Conservation (phyloP, 306 rosid species). For the Prinsepia uniflora region DNA sequence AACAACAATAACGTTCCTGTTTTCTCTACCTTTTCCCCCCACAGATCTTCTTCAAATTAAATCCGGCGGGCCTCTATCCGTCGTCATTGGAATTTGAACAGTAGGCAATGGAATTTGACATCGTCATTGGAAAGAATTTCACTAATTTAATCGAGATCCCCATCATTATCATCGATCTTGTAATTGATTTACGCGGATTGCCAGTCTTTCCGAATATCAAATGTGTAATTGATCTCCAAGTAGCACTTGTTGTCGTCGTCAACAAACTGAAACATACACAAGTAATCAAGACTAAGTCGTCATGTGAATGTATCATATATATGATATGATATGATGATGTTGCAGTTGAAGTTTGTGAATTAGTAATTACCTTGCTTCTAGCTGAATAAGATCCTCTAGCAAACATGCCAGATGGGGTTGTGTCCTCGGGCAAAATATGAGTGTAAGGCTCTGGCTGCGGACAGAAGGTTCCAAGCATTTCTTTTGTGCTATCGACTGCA, state of each 20-base stretch:
- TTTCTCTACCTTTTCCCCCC: slow-evolving; percentile 5
- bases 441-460: slow-evolving; percentile 81
- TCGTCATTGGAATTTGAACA: slow-evolving; percentile 40
- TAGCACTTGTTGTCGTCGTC: slow-evolving; percentile 91
- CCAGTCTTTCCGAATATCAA: slow-evolving; percentile 83
- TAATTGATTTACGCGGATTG: slow-evolving; percentile 27
- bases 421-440: slow-evolving; percentile 81
- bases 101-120: too few relatives aligned
- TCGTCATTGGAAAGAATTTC: too few relatives aligned
- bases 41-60: slow-evolving; percentile 5
- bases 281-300: too few relatives aligned
- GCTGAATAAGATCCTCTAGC: slow-evolving; percentile 91
- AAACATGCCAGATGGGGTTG: slow-evolving; percentile 89
- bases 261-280: slow-evolving; percentile 44
- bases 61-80: slow-evolving; percentile 2
- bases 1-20: slow-evolving; percentile 3
- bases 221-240: slow-evolving; percentile 86
- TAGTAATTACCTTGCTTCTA: slow-evolving; percentile 58
- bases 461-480: slow-evolving; percentile 92
- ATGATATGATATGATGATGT: too few relatives aligned
- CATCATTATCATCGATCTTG: neutral
- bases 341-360: too few relatives aligned
- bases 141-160: too few relatives aligned
- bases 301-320: too few relatives aligned
- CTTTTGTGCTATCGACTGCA: slow-evolving; percentile 77